Evolutionary conservation across 257 asterid species (phyloP).

Genomic region (Lithospermum erythrorhizon): DNA sequence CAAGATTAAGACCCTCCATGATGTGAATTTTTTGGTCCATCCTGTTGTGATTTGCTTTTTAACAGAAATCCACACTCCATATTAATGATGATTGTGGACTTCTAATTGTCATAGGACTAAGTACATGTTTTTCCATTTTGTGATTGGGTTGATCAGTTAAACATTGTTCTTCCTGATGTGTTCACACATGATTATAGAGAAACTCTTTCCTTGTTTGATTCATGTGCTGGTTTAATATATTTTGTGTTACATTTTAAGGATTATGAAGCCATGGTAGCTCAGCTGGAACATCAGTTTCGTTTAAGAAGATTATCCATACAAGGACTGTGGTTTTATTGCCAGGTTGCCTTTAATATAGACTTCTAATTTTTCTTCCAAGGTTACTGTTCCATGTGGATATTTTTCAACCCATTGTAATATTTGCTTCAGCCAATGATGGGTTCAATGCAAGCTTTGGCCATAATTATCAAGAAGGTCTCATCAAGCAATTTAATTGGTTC

Average conservation of each 20-base stretch:
- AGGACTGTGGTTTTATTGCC: constrained; percentile 98
- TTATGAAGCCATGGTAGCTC: constrained; percentile 98
- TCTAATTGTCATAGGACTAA: no score
- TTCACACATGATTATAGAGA: no score
- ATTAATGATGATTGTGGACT: no score
- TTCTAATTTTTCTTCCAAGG: constrained; percentile 5
- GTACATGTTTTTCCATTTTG: no score
- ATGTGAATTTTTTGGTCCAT: no score
- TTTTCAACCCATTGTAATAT: constrained; percentile 8
- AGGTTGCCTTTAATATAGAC: constrained; percentile 35
- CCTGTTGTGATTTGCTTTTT: no score
- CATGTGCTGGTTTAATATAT: neutral
- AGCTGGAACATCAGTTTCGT: constrained; percentile 95
- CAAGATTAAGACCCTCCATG: no score
- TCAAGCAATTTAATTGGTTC: constrained; percentile 68
- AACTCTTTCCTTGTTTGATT: neutral
- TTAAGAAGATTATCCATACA: constrained; percentile 84
- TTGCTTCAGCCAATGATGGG: constrained; percentile 85
- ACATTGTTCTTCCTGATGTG: no score
- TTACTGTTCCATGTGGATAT: constrained; percentile 9
- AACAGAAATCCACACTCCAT: no score
- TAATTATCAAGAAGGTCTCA: constrained; percentile 76
- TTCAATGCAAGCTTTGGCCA: constrained; percentile 83
- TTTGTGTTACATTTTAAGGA: constrained; percentile 35
- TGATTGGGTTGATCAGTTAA: no score